Conservation (phyloP, 1,139 yeast genomes). For the Blastobotrys persicus region DNA sequence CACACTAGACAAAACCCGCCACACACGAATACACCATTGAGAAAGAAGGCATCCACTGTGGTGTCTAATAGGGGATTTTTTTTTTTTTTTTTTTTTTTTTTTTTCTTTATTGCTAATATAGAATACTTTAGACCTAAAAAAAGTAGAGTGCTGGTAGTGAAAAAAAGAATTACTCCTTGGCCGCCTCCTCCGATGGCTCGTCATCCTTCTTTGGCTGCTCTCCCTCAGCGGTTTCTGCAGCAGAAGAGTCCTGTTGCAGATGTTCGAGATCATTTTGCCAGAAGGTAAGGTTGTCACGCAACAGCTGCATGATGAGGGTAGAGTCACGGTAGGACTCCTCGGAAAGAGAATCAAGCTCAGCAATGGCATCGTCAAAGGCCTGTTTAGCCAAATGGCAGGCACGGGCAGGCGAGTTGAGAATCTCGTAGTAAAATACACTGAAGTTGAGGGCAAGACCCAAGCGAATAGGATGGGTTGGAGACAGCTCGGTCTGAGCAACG, state of each 20-base stretch:
- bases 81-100: too few relatives aligned
- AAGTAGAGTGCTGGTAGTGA: background rate
- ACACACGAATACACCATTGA: too few relatives aligned
- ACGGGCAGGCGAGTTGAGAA: slow-evolving; percentile 96
- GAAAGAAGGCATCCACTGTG: too few relatives aligned
- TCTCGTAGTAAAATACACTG: slow-evolving; percentile 97
- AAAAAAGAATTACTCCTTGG: slow-evolving; percentile 5
- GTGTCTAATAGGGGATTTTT: background rate
- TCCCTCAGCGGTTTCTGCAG: slow-evolving; percentile 22
- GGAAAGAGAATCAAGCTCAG: slow-evolving; percentile 95
- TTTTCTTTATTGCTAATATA: too few relatives aligned
- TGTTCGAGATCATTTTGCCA: slow-evolving; percentile 97
- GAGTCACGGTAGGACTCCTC: slow-evolving; percentile 99
- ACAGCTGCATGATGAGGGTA: slow-evolving; percentile 96
- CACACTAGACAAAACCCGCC: too few relatives aligned
- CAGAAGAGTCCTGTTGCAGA: slow-evolving; percentile 48
- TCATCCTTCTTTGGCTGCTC: slow-evolving; percentile 10
- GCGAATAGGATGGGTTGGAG: slow-evolving; percentile 99
- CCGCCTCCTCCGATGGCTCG: slow-evolving; percentile 6
- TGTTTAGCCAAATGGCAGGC: slow-evolving; percentile 99
- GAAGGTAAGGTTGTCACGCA: slow-evolving; percentile 96
- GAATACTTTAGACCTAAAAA: background rate
- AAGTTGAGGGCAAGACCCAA: slow-evolving; percentile 97
- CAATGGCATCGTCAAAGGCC: slow-evolving; percentile 98
- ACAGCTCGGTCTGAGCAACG: slow-evolving; percentile 95